These are phyloP conservation scores for Saccharomyces kudriavzevii DNA, from an alignment of 805 yeast genomes.

Conservation along the genomic window DNA sequence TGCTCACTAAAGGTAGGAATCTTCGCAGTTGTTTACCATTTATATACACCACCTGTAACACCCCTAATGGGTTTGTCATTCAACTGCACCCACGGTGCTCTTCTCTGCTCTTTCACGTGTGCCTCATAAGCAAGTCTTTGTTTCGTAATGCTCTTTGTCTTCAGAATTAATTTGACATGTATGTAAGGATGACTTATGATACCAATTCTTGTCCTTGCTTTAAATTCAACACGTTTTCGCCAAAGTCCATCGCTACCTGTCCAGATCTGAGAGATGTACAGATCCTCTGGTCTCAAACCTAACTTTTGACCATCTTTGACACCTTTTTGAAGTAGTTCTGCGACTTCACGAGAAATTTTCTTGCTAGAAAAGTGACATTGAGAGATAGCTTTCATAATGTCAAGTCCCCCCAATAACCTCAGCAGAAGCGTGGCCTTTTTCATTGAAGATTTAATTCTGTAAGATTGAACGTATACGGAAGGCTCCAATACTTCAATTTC, in stretches of 20 bases:
- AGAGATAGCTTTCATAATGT: conserved; percentile 72
- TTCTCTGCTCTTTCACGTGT: conserved; percentile 37
- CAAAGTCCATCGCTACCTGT: conserved; percentile 80
- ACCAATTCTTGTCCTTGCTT: conserved; percentile 89
- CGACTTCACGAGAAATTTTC: conserved; percentile 71
- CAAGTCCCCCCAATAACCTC: conserved; percentile 65
- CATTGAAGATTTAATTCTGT: conserved; percentile 76
- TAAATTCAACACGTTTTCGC: conserved; percentile 63
- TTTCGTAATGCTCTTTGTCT: conserved; percentile 51
- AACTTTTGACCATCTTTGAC: conserved; percentile 56
- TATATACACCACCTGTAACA: conserved; percentile 43
- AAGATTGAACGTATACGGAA: conserved; percentile 70
- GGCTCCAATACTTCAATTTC: conserved; percentile 83
- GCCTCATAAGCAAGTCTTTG: conserved; percentile 54
- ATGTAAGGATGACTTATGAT: conserved; percentile 65
- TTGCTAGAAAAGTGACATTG: conserved; percentile 85
- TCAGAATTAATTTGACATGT: conserved; percentile 72
- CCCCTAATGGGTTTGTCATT: conserved; percentile 42
- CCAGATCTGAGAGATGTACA: conserved; percentile 80
- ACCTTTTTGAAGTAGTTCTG: conserved; percentile 65
- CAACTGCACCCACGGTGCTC: conserved; percentile 46
- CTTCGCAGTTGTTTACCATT: conserved; percentile 36
- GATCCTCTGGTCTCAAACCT: conserved; percentile 49
- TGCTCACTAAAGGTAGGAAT: not conserved
- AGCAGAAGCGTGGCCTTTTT: conserved; percentile 79